phyloP scores from a whole-genome alignment of 2,329 filamentous ascomycete genomes.

The Nigrospora sphaerica region DNA sequence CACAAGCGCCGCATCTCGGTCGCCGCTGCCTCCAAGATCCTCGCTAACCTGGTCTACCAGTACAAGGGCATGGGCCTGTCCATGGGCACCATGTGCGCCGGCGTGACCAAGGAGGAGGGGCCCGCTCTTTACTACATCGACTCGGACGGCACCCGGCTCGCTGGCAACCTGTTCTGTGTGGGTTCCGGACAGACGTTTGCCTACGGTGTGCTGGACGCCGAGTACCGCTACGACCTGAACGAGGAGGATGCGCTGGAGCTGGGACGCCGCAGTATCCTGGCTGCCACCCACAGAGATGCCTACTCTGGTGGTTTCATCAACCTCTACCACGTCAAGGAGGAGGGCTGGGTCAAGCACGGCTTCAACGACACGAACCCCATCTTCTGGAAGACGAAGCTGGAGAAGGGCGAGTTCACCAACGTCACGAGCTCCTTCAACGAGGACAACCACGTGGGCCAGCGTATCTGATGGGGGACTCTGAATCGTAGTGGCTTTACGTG shows the following conservation, averaged over 20 bases:
- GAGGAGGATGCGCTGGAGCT: constrained; percentile 87
- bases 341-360: constrained; percentile 97
- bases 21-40: constrained; percentile 94
- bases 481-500: too few species aligned
- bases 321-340: constrained; percentile 97
- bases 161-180: constrained; percentile 96
- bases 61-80: constrained; percentile 99
- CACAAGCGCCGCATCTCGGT: constrained; percentile 99
- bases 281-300: constrained; percentile 95
- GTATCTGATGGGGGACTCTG: too few species aligned
- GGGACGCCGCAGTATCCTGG: constrained; percentile 85
- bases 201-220: constrained; percentile 93
- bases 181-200: constrained; percentile 98
- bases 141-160: constrained; percentile 85
- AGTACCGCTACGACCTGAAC: constrained; percentile 84
- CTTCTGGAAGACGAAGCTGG: constrained; percentile 99
- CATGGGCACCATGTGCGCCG: constrained; percentile 99
- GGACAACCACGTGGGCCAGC: constrained; percentile 1
- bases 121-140: constrained; percentile 99
- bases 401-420: constrained; percentile 97
- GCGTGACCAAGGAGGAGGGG: constrained; percentile 90
- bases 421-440: constrained; percentile 70
- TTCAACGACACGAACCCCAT: constrained; percentile 98
- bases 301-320: constrained; percentile 99
- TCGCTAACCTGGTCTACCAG: constrained; percentile 94